Conservation (phyloP, 176 grass and related monocot species). For the Canna indica region DNA sequence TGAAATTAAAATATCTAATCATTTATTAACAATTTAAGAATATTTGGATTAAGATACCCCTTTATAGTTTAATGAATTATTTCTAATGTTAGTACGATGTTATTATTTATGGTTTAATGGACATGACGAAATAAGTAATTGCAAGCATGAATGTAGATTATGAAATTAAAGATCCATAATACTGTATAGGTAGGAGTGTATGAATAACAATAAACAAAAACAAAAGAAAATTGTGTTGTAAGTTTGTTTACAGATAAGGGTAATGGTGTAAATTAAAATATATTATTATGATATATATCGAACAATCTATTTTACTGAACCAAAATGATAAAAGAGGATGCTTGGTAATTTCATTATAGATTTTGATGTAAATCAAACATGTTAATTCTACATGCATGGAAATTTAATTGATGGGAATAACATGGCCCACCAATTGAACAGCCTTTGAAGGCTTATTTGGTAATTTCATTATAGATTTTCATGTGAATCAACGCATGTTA, state of each 20-base stretch:
- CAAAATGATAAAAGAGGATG: no score
- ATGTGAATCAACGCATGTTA: neutral
- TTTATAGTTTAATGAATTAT: neutral
- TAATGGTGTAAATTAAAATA: neutral
- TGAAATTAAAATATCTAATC: no score
- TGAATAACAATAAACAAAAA: no score
- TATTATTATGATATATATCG: neutral
- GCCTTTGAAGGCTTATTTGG: no score
- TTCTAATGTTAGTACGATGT: neutral
- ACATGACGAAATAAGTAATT: neutral
- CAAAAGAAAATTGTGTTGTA: neutral
- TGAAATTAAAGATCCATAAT: no score
- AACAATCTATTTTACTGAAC: neutral
- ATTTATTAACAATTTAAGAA: no score
- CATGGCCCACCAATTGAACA: neutral
- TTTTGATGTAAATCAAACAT: neutral
- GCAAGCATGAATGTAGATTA: no score
- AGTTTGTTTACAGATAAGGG: neutral
- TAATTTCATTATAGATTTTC: neutral
- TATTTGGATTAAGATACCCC: no score
- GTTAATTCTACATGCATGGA: neutral
- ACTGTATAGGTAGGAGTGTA: no score
- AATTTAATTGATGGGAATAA: neutral
- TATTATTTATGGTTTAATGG: neutral
- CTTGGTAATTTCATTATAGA: neutral